A percentile compares a stretch with the other conserved stretches of the same genome.
These are phyloP conservation scores for Geotrichum histeridarum DNA, from an alignment of 1,139 yeast species.

Conservation along the genomic window DNA sequence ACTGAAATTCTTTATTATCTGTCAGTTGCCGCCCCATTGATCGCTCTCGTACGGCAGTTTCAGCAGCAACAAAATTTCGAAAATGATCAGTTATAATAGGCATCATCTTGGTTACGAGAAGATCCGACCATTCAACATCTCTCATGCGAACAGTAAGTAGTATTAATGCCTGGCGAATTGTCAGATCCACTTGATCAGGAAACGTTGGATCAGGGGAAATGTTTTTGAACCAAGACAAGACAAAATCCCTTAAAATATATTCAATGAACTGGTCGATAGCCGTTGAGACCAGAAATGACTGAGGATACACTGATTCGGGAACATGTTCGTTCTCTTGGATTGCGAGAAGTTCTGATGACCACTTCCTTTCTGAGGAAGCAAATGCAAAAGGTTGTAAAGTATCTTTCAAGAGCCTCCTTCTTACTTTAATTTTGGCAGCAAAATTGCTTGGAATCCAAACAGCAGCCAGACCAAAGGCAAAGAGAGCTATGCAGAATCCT, in stretches of 20 bases:
- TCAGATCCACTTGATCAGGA: conserved; percentile 48
- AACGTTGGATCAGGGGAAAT: conserved; percentile 42
- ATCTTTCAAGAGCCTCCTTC: conserved; percentile 5
- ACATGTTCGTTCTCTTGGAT: conserved; percentile 25
- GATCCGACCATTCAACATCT: conserved; percentile 50
- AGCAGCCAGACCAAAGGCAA: conserved; percentile 20
- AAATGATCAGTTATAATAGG: conserved; percentile 70
- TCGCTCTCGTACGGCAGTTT: conserved; percentile 33
- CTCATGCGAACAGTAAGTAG: conserved; percentile 43
- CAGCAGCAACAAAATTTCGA: conserved; percentile 51
- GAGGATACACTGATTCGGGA: conserved; percentile 40
- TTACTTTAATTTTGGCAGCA: conserved; percentile 1
- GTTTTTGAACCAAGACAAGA: conserved; percentile 57
- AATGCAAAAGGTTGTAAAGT: conserved; percentile 24
- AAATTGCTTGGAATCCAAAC: conserved; percentile 22
- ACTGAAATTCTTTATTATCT: conserved; percentile 48
- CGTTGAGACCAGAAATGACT: conserved; percentile 51
- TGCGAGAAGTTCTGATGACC: conserved; percentile 26
- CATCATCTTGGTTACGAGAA: conserved; percentile 53
- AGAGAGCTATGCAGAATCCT: conserved; percentile 24
- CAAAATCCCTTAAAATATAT: conserved; percentile 54
- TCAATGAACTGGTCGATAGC: conserved; percentile 51
- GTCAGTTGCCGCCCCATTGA: conserved; percentile 34
- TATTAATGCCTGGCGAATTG: conserved; percentile 45
- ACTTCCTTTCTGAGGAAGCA: conserved; percentile 19